A percentile compares a stretch with the other conserved stretches of the same genome.
Conservation (phyloP, 768 basidiomycete species). For the Leucocoprinus birnbaumii region DNA sequence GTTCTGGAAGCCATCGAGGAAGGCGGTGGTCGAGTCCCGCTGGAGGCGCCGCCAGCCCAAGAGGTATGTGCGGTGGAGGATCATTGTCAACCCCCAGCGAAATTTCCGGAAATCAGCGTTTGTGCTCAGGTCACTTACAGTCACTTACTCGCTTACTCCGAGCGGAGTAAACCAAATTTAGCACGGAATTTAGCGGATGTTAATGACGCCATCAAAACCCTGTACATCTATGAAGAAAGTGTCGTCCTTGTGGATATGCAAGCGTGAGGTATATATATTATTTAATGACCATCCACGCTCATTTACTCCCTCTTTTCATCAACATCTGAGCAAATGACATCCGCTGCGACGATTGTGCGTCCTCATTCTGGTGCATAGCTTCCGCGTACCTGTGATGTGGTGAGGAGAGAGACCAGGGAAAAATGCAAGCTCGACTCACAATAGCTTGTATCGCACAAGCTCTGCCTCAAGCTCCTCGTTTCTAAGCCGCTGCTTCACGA, state of each 20-base stretch:
- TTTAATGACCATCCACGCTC: conserved; percentile 3
- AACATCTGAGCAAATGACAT: conserved; percentile 50
- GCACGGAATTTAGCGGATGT: not conserved
- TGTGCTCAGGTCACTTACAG: not conserved
- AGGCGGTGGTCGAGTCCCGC: not conserved
- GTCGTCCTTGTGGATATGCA: too few species aligned
- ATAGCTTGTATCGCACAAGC: conserved; percentile 89
- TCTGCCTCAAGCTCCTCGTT: conserved; percentile 94
- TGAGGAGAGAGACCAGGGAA: not conserved
- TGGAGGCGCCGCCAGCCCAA: conserved; percentile 7
- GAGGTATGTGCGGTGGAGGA: conserved; percentile 6
- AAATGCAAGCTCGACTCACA: conserved; percentile 49
- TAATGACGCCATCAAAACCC: not conserved
- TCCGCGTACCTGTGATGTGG: conserved; percentile 51
- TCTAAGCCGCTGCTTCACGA: conserved; percentile 83
- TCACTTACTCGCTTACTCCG: not conserved
- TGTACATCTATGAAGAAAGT: not conserved
- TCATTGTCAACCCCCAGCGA: conserved; percentile 6
- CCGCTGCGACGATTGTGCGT: conserved; percentile 65
- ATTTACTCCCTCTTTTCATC: conserved; percentile 37
- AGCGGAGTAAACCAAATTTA: not conserved
- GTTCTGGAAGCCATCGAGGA: not conserved
- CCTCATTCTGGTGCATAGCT: conserved; percentile 75
- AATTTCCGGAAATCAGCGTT: conserved; percentile 6
- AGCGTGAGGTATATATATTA: not conserved